Percentiles rank a stretch among this genome's conserved stretches.
Conservation (phyloP, 2,329 filamentous ascomycete genomes). For the Trichoderma sp. region DNA sequence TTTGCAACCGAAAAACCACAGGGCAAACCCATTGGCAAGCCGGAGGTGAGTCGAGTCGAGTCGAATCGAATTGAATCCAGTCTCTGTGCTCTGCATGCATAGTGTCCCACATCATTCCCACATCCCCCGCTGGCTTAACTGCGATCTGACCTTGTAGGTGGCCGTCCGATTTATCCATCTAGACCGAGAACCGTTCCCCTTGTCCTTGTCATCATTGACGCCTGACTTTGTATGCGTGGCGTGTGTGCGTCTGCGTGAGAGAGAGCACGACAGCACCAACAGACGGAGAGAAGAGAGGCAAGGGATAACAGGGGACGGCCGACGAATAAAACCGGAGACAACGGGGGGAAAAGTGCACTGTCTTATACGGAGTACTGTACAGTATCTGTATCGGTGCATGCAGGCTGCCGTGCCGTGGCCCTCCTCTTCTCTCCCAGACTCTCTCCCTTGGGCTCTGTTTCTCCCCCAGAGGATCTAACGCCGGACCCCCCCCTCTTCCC, state of each 20-base stretch:
- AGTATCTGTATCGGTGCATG: slow-evolving; percentile 3
- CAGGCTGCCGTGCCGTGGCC: slow-evolving; percentile 4
- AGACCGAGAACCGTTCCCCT: slow-evolving; percentile 6
- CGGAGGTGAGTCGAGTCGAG: neutral
- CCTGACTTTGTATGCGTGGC: neutral
- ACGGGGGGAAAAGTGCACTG: no score
- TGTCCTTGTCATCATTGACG: slow-evolving; percentile 13
- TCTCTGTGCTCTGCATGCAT: slow-evolving; percentile 8
- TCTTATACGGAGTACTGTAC: neutral
- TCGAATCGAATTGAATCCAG: slow-evolving; percentile 2
- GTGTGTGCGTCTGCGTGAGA: neutral
- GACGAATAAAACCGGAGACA: slow-evolving; percentile 1
- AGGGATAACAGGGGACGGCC: neutral
- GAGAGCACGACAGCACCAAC: neutral
- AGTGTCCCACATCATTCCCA: slow-evolving; percentile 7
- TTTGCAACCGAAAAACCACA: neutral
- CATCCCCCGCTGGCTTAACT: slow-evolving; percentile 8
- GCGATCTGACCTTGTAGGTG: slow-evolving; percentile 13
- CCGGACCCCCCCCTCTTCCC: neutral
- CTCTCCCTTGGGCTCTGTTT: neutral
- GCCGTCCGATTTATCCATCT: slow-evolving; percentile 2
- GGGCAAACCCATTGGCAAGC: neutral
- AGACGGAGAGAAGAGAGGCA: neutral
- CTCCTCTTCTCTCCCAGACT: neutral
- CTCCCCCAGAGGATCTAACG: slow-evolving; percentile 4